Evolutionary conservation across 75 land plant species (phyloP), one percentile per base, ranked within the genome.

Genomic region (Selaginella moellendorffii): DNA sequence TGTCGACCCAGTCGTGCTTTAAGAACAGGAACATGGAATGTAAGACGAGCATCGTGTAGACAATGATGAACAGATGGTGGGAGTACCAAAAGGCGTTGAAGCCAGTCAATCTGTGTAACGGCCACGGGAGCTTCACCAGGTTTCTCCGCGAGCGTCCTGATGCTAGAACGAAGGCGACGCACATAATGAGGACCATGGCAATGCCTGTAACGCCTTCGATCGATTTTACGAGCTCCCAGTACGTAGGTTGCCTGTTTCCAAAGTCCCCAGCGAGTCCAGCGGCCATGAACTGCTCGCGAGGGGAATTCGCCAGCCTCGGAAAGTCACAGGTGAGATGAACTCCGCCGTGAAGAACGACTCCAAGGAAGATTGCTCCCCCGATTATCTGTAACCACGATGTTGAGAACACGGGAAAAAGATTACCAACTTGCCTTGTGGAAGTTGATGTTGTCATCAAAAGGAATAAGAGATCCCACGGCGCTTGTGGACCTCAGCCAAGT

Each of bases 401-500:
- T 25, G 21, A 62, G 23, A 68, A 59, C 22, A 61, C 19, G 14
- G 14, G 46, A 9, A 56, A 19, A 2, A 56, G 5, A 56, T 8
- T 56, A 56, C 14, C 5, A 36, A 36, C 46, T 29, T 74, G 86
- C 88, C 85, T 83, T 85, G 75, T 85, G 89, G 56, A 85, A 85
- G 66, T 83, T 85, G 68, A 83, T 83, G 64, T 80, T 85, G 63
- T 85, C 89, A 64, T 85, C 83, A 61, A 95, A 95, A 52, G 99
- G 99, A 29, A 95, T 78, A 54, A 89, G 64, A 36, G 54, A 65
- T 25, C 90, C 71, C n/a, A n/a, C n/a, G 24, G 85, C 83, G 26
- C 70, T 54, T 0, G 99, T 89, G 21, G 80, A 74, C 28, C 63
- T 61, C 14, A 36, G 14, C 46, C 46, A n/a, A 8, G 59, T 56